Evolutionary conservation across 345 rosid species (phyloP).

Genomic region (Syzygium aromaticum): DNA sequence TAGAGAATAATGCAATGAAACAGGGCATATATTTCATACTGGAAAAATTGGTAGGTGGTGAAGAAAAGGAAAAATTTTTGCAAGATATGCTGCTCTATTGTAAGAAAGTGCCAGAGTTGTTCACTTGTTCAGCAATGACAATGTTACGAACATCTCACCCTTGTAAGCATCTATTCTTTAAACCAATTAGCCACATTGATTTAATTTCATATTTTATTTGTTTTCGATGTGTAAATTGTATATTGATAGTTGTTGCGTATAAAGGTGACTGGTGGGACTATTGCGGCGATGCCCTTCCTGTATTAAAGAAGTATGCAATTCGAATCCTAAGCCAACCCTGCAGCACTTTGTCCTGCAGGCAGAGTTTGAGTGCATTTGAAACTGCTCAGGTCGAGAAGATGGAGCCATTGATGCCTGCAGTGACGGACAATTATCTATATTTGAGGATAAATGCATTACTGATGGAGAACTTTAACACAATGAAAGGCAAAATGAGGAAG

Average conservation of each 20-base stretch:
- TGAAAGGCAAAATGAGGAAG: background rate
- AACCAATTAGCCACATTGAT: background rate
- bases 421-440: background rate
- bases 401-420: background rate
- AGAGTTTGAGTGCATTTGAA: background rate
- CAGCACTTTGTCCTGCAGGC: background rate
- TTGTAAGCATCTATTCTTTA: background rate
- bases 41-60: too few relatives aligned
- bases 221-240: background rate
- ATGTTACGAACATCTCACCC: background rate
- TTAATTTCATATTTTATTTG: background rate
- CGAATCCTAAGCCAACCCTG: conserved; percentile 9
- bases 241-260: background rate
- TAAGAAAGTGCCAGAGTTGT: background rate
- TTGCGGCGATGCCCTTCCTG: background rate
- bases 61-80: background rate
- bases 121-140: background rate
- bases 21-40: too few relatives aligned
- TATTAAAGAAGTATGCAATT: conserved; percentile 5
- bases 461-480: too few relatives aligned
- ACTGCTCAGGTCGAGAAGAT: background rate
- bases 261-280: conserved; percentile 8
- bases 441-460: background rate
- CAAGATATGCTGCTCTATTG: background rate
- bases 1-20: too few relatives aligned